These are phyloP conservation scores for Myriangium duriaei DNA, from an alignment of 2,329 filamentous ascomycete genomes.

Conservation along the genomic window DNA sequence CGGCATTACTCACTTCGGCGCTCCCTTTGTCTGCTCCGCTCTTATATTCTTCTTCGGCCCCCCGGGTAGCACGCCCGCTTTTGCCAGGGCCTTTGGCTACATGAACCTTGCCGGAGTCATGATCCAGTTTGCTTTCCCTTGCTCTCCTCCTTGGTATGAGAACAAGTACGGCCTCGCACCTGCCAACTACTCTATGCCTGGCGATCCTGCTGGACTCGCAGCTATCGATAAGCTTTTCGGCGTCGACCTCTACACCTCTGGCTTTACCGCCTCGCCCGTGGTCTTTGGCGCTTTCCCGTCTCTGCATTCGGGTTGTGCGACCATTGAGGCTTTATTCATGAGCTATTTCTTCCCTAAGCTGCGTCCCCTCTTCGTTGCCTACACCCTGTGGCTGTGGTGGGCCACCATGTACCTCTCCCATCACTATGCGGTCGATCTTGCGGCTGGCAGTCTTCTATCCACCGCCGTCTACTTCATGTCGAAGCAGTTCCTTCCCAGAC, in stretches of 20 bases:
- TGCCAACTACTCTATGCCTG: constrained; percentile 82
- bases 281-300: constrained; percentile 94
- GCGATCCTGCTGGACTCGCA: constrained; percentile 77
- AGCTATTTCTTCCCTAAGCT: constrained; percentile 80
- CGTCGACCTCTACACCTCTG: constrained; percentile 83
- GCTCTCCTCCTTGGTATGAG: constrained; percentile 95
- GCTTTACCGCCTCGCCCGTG: constrained; percentile 77
- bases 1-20: constrained; percentile 79
- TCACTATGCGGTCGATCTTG: constrained; percentile 89
- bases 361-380: constrained; percentile 65
- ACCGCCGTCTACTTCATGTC: constrained; percentile 67
- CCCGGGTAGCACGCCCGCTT: constrained; percentile 72
- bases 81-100: constrained; percentile 80
- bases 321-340: constrained; percentile 84
- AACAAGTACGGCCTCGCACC: constrained; percentile 82
- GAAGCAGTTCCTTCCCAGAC: constrained; percentile 68
- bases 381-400: constrained; percentile 94
- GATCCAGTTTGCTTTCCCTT: constrained; percentile 83
- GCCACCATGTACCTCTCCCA: constrained; percentile 96
- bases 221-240: constrained; percentile 84
- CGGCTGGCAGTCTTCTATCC: constrained; percentile 58
- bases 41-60: constrained; percentile 82
- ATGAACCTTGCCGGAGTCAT: constrained; percentile 80
- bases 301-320: constrained; percentile 78
- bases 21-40: constrained; percentile 63